Conservation (phyloP, 2,329 filamentous ascomycete genomes). For the Sporothrix brasiliensis region DNA sequence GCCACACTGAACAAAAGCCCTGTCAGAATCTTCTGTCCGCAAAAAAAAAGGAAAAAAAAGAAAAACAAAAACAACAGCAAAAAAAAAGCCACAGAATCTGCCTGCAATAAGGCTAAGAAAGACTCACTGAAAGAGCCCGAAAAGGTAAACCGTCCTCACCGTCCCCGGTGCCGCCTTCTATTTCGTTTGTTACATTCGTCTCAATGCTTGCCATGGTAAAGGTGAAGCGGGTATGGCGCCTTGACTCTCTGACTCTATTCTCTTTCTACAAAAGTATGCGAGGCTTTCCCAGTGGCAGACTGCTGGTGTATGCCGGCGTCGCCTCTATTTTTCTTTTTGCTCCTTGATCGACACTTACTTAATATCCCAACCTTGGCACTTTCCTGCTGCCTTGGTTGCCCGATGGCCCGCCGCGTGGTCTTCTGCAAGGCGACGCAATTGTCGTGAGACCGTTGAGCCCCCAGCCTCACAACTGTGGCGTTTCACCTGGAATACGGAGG, state of each 20-base stretch:
- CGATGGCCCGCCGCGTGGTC: background rate
- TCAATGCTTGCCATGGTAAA: background rate
- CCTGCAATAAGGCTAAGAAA: background rate
- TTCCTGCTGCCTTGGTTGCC: constrained; percentile 20
- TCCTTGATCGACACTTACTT: too few relatives aligned
- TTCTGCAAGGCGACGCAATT: background rate
- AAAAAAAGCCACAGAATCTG: constrained; percentile 6
- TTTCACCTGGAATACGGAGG: background rate
- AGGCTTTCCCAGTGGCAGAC: constrained; percentile 17
- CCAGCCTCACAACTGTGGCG: constrained; percentile 15
- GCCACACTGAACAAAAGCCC: background rate
- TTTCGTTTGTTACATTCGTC: background rate
- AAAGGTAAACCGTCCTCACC: constrained; percentile 7
- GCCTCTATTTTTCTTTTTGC: background rate
- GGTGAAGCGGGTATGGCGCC: background rate
- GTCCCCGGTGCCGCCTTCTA: background rate
- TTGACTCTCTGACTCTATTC: background rate
- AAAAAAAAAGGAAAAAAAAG: too few relatives aligned
- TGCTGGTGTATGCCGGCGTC: background rate
- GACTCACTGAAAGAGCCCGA: background rate
- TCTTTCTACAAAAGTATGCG: background rate
- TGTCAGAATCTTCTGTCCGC: background rate
- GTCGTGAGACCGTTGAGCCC: constrained; percentile 11
- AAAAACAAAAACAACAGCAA: too few relatives aligned
- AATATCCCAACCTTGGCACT: too few relatives aligned